Evolutionary conservation across 2,329 filamentous ascomycete species (phyloP).

Genomic region (Colletotrichum sp.): DNA sequence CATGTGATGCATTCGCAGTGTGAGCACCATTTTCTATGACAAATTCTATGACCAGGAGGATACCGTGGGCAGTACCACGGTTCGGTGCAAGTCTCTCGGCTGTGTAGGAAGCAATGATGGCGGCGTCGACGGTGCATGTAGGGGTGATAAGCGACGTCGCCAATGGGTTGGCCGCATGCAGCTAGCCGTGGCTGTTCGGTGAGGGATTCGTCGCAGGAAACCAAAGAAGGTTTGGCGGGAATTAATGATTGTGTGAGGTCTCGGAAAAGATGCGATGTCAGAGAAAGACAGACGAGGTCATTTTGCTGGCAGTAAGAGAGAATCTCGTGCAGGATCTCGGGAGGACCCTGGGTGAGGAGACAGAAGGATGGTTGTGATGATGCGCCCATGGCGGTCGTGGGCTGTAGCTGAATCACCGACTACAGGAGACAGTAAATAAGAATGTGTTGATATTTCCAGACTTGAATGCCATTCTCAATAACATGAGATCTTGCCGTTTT

Average conservation of each 20-base stretch:
- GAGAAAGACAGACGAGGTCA: constrained; percentile 2
- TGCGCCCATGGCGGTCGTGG: neutral
- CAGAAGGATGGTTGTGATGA: neutral
- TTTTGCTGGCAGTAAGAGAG: neutral
- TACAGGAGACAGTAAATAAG: too few species aligned
- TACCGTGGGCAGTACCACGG: neutral
- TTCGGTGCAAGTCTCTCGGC: neutral
- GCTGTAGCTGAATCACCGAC: neutral
- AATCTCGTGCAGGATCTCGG: neutral
- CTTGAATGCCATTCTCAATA: neutral
- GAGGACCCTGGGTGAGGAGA: neutral
- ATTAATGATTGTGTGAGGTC: neutral
- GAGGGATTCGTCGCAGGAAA: neutral
- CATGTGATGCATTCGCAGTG: constrained; percentile 6
- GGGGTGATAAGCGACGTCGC: neutral
- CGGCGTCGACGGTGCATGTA: neutral
- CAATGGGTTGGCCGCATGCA: neutral
- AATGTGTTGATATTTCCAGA: neutral
- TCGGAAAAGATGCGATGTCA: neutral
- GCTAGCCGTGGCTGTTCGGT: neutral
- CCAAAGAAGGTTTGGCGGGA: neutral
- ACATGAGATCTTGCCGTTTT: neutral
- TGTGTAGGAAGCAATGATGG: neutral
- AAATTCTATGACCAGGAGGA: neutral
- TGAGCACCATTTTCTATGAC: neutral